Evolutionary conservation across 306 rosid species (phyloP).

Genomic region (Vigna radiata): DNA sequence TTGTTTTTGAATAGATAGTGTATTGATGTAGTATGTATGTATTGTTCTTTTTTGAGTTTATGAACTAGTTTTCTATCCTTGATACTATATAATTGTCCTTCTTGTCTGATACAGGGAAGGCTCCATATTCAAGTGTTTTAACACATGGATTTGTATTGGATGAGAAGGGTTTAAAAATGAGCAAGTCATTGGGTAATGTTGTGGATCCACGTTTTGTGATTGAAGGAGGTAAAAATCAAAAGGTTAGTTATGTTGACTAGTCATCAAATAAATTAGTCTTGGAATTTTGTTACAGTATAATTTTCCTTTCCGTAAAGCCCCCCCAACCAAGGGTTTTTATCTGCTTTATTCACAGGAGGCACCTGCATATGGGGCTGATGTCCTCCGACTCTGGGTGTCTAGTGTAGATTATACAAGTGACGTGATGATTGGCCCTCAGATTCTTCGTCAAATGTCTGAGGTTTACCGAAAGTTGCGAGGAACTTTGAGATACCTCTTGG

Average conservation of each 20-base stretch:
- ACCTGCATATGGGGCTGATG: conserved; percentile 97
- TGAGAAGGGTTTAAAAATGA: conserved; percentile 97
- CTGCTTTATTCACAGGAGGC: conserved; percentile 69
- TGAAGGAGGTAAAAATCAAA: conserved; percentile 95
- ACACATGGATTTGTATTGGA: conserved; percentile 99
- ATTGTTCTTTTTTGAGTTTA: background rate
- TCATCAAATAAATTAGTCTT: conserved; percentile 5
- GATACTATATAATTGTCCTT: conserved; percentile 41
- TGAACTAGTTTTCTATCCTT: background rate
- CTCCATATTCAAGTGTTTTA: conserved; percentile 89
- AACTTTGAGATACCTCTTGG: conserved; percentile 95
- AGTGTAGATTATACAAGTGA: conserved; percentile 97
- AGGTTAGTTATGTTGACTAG: conserved; percentile 56
- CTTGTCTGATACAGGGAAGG: conserved; percentile 74
- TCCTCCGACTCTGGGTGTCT: conserved; percentile 97
- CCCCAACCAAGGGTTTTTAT: conserved; percentile 26
- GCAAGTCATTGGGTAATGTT: conserved; percentile 98
- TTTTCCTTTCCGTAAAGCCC: conserved; percentile 41
- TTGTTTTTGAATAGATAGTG: background rate
- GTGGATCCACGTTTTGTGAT: conserved; percentile 86
- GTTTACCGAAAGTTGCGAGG: conserved; percentile 95
- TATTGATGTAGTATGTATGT: background rate
- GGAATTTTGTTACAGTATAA: conserved; percentile 18
- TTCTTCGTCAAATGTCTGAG: conserved; percentile 97
- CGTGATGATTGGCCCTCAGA: conserved; percentile 88